These are phyloP conservation scores for Ocimum tenuiflorum DNA, from an alignment of 257 asterid species.

Conservation along the genomic window DNA sequence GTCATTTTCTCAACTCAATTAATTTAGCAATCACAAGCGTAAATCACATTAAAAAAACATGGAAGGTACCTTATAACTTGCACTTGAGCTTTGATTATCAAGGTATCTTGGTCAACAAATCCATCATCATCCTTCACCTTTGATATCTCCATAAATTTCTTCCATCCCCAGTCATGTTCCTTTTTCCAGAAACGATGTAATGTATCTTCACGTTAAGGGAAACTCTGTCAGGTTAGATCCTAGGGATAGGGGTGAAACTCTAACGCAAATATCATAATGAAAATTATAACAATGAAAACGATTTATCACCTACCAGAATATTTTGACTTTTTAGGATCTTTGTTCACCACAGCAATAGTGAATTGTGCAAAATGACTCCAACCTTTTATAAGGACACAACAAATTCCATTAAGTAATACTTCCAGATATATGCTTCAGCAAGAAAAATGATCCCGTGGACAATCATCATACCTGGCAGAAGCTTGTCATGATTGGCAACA, in stretches of 20 bases:
- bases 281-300: not conserved
- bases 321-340: slow-evolving; percentile 82
- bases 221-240: not conserved
- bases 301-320: slow-evolving; percentile 54
- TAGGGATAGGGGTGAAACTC: not conserved
- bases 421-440: not conserved
- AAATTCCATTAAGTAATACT: slow-evolving; percentile 5
- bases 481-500: slow-evolving; percentile 91
- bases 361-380: slow-evolving; percentile 95
- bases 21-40: not conserved
- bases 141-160: slow-evolving; percentile 89
- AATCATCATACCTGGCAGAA: slow-evolving; percentile 64
- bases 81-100: slow-evolving; percentile 82
- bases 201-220: slow-evolving; percentile 46
- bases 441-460: not conserved
- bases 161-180: slow-evolving; percentile 99
- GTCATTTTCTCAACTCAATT: not conserved
- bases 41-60: not conserved
- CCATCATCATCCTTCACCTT: slow-evolving; percentile 77
- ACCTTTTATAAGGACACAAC: slow-evolving; percentile 33
- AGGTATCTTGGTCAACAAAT: slow-evolving; percentile 71
- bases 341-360: slow-evolving; percentile 85
- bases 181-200: slow-evolving; percentile 84
- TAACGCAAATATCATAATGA: not conserved
- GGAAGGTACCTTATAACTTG: slow-evolving; percentile 68